A percentile compares a stretch with the other conserved stretches of the same genome.
These are phyloP conservation scores for Quercus lobata DNA, from an alignment of 331 rosid species.

Conservation along the genomic window DNA sequence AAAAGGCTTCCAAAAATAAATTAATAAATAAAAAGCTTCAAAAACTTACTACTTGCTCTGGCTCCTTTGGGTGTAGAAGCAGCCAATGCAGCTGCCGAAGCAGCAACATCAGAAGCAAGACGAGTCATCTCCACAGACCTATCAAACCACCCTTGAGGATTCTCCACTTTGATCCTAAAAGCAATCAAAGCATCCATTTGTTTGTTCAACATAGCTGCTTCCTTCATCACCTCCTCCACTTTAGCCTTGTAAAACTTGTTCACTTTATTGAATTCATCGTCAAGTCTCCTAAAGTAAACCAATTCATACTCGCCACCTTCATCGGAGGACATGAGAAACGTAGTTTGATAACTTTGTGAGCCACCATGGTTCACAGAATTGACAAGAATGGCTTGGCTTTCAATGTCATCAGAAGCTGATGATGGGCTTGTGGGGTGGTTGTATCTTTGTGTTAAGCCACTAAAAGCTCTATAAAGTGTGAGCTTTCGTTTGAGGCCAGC, in stretches of 20 bases:
- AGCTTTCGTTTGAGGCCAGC: slow-evolving; percentile 32
- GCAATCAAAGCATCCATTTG: slow-evolving; percentile 83
- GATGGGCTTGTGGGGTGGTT: slow-evolving; percentile 14
- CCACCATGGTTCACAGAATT: slow-evolving; percentile 24
- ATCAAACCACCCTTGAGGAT: slow-evolving; percentile 33
- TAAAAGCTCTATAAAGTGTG: slow-evolving; percentile 56
- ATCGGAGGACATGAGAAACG: slow-evolving; percentile 49
- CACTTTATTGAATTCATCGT: slow-evolving; percentile 66
- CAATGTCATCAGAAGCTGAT: slow-evolving; percentile 29
- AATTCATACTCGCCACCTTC: slow-evolving; percentile 60
- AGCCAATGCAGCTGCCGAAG: slow-evolving; percentile 46
- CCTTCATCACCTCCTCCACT: slow-evolving; percentile 58
- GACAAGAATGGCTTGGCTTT: slow-evolving; percentile 55
- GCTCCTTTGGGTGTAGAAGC: slow-evolving; percentile 47
- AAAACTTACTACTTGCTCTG: slow-evolving; percentile 36
- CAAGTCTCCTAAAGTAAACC: slow-evolving; percentile 43
- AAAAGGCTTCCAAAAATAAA: not conserved
- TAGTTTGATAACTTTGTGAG: slow-evolving; percentile 34
- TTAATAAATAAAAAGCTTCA: not conserved
- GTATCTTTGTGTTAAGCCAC: slow-evolving; percentile 52
- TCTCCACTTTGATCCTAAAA: slow-evolving; percentile 66
- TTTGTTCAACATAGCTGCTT: slow-evolving; percentile 48
- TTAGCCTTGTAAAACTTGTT: slow-evolving; percentile 42
- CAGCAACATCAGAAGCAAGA: slow-evolving; percentile 55
- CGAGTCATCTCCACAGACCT: slow-evolving; percentile 51